Conservation (phyloP, 176 grass and related monocot species). For the Saccharum officinarum region DNA sequence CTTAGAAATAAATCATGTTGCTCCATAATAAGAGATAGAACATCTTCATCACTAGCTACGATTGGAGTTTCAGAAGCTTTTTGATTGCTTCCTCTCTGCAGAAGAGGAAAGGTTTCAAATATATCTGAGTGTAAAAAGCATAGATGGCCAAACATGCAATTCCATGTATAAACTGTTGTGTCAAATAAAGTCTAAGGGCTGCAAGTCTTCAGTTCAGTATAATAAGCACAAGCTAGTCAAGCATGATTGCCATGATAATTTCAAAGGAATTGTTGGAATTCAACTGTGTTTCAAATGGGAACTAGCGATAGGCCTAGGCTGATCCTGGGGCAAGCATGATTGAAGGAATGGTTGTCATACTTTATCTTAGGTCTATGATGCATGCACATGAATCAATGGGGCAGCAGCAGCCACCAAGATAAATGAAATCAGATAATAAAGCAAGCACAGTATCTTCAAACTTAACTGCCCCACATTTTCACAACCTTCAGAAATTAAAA, state of each 20-base stretch:
- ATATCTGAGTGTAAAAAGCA: slow-evolving; percentile 17
- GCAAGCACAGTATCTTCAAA: not conserved
- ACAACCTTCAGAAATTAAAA: not conserved
- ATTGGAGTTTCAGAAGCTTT: slow-evolving; percentile 57
- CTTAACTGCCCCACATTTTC: not conserved
- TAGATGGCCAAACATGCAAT: slow-evolving; percentile 19
- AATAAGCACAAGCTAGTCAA: not conserved
- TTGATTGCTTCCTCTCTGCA: slow-evolving; percentile 60
- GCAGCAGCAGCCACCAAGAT: not conserved
- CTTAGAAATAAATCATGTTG: slow-evolving; percentile 83
- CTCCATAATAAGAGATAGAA: slow-evolving; percentile 67
- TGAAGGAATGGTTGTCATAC: not conserved
- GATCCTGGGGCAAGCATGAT: not conserved
- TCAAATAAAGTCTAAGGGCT: slow-evolving; percentile 6
- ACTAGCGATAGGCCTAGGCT: not conserved
- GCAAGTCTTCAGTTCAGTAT: slow-evolving; percentile 1
- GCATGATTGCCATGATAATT: not conserved
- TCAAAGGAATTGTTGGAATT: not conserved
- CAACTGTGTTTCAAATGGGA: not conserved
- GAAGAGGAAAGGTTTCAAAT: slow-evolving; percentile 26
- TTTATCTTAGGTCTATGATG: slow-evolving; percentile 7
- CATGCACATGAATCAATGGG: not conserved
- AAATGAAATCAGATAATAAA: not conserved
- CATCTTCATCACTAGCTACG: slow-evolving; percentile 69
- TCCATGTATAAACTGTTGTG: slow-evolving; percentile 12